Base-by-base conservation (phyloP, 352 stramenopile genomes). In the Globisporangium takayamanum region DNA sequence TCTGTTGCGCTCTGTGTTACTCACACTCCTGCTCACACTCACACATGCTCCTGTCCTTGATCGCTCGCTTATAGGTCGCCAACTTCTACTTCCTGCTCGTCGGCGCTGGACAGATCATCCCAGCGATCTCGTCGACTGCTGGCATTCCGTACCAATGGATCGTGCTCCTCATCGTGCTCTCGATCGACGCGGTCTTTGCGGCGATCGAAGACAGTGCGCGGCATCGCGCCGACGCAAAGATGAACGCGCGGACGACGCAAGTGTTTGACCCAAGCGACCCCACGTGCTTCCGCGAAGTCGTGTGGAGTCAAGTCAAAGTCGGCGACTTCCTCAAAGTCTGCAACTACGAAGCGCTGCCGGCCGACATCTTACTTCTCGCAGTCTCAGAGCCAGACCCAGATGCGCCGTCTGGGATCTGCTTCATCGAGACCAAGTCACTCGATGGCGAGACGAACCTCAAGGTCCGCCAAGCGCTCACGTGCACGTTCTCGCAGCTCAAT, bases 81-180 rank as follows among this genome's bases (percentile, higher is more conserved):
- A 95, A 94, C 55, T 95, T 92, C 62, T 97, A 96, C 75, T 96
- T 96, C 57, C 51, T 97, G 49, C 62, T 96, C 10, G 84, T 97
- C 54, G 84, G 88, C 45, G 75, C 88, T 0, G 83, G 89, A 0
- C 88, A 97, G 60, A 82, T 91, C 55, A 90, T 96, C 46, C 74
- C 80, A 1, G 73, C 78, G 16, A 95, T 97, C 57, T 94, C 80
- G 28, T 96, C 90, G 10, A 96, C 88, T 4, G 63, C 79, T 33
- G 77, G 83, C 3, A 65, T 97, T 28, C 89, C 89, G 20, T 95
- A 90, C 62, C 81, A 92, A 59, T 94, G 82, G 85, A 86, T 95
- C 53, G 84, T 94, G 59, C 69, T 96, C 16, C 57, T 69, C 47
- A 80, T 95, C 47, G 84, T 96, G 51, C 73, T 96, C 7, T 91